Evolutionary conservation across 2,329 filamentous ascomycete species (phyloP).

Genomic region (Stagonosporopsis tanaceti): DNA sequence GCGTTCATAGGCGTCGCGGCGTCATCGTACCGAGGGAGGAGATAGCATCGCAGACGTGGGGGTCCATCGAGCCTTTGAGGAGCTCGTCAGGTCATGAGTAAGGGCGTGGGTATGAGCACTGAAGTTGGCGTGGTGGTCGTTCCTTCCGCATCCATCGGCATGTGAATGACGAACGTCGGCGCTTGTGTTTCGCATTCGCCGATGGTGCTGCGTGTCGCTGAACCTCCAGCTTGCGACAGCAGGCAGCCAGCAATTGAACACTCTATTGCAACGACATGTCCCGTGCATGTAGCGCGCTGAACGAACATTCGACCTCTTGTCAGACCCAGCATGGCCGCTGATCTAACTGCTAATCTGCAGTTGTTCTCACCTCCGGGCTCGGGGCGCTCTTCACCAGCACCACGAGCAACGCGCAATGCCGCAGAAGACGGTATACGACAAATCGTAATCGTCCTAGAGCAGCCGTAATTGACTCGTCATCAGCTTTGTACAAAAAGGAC

Average conservation of each 20-base stretch:
- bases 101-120: not conserved
- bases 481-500: slow-evolving; percentile 68
- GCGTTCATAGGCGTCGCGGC: slow-evolving; percentile 4
- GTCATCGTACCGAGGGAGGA: slow-evolving; percentile 4
- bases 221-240: slow-evolving; percentile 14
- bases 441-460: not conserved
- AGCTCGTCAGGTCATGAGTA: slow-evolving; percentile 6
- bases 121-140: slow-evolving; percentile 17
- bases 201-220: slow-evolving; percentile 29
- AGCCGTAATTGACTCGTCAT: slow-evolving; percentile 27
- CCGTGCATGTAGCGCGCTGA: slow-evolving; percentile 25
- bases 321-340: slow-evolving; percentile 50
- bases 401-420: slow-evolving; percentile 79
- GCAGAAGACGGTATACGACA: slow-evolving; percentile 73
- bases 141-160: slow-evolving; percentile 26
- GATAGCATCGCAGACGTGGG: slow-evolving; percentile 11
- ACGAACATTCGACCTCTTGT: slow-evolving; percentile 27
- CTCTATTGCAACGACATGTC: slow-evolving; percentile 40
- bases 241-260: slow-evolving; percentile 29
- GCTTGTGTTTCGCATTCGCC: slow-evolving; percentile 21
- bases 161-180: slow-evolving; percentile 26
- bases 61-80: slow-evolving; percentile 6
- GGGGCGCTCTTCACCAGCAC: slow-evolving; percentile 78
- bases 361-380: slow-evolving; percentile 79
- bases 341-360: slow-evolving; percentile 47